Percentiles rank a stretch among this genome's conserved stretches.
These are phyloP conservation scores for Cutaneotrichosporon sp. DNA, from an alignment of 1,284 basidiomycete genomes.

Conservation along the genomic window DNA sequence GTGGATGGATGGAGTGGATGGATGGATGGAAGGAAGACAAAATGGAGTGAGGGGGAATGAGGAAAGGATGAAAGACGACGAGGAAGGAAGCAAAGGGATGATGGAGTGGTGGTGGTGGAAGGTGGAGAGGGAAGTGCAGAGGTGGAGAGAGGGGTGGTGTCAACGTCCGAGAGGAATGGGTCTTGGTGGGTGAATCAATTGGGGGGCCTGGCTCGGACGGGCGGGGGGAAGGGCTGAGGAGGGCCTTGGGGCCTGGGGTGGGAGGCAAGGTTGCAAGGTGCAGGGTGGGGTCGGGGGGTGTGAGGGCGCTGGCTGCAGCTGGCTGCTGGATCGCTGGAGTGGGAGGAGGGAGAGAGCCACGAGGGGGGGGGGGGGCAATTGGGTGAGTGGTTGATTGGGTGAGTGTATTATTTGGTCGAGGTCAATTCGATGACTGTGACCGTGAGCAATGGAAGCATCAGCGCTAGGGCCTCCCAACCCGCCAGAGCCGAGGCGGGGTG, in stretches of 20 bases:
- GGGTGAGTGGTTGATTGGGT: background rate
- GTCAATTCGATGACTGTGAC: background rate
- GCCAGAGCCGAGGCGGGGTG: no score
- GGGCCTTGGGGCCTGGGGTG: background rate
- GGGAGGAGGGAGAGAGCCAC: background rate
- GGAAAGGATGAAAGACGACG: background rate
- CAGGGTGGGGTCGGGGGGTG: no score
- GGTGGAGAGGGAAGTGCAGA: background rate
- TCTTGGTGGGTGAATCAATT: background rate
- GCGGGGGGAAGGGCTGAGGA: no score
- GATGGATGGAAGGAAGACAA: conserved; percentile 10
- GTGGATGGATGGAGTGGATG: conserved; percentile 11
- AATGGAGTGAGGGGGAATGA: background rate
- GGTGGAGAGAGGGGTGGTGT: background rate
- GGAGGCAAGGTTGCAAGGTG: no score
- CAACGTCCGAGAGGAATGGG: conserved; percentile 1
- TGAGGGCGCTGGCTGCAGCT: no score
- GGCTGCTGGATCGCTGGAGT: background rate
- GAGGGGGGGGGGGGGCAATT: background rate
- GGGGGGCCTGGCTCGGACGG: background rate
- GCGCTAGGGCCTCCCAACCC: no score
- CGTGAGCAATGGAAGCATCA: background rate
- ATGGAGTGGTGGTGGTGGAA: background rate
- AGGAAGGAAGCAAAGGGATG: background rate
- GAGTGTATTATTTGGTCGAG: background rate